Evolutionary conservation across 176 grass and related monocot genomes (phyloP).

Genomic region (Aegilops bicornis): DNA sequence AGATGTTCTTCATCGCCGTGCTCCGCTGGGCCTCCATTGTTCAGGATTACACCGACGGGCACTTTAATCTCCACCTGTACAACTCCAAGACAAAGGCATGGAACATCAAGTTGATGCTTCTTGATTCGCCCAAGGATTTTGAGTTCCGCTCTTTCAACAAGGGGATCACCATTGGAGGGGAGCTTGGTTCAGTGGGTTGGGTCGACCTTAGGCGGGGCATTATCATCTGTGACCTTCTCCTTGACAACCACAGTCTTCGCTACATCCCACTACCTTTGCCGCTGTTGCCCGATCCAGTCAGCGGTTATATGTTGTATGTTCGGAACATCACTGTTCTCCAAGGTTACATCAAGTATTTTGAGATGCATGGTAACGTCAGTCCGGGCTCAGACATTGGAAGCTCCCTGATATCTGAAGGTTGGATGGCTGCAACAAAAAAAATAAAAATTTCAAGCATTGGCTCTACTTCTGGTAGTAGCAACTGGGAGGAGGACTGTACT

Average conservation of each 20-base stretch:
- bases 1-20: not conserved
- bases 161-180: not conserved
- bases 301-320: not conserved
- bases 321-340: not conserved
- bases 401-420: not conserved
- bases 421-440: not conserved
- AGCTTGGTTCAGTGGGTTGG: not conserved
- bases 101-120: not conserved
- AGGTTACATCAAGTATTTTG: not conserved
- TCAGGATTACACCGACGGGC: no score
- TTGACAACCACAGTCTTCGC: not conserved
- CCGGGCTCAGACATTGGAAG: not conserved
- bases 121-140: not conserved
- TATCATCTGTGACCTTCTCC: conserved; percentile 1
- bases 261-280: not conserved
- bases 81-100: not conserved
- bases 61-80: not conserved
- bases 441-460: not conserved
- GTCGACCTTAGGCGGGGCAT: conserved; percentile 21
- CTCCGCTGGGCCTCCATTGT: not conserved
- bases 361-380: not conserved
- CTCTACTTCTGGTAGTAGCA: not conserved
- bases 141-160: not conserved
- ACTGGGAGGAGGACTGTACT: not conserved
- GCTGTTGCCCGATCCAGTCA: not conserved